Base-by-base conservation (phyloP, 768 basidiomycete species). In the Infundibulicybe gibba region DNA sequence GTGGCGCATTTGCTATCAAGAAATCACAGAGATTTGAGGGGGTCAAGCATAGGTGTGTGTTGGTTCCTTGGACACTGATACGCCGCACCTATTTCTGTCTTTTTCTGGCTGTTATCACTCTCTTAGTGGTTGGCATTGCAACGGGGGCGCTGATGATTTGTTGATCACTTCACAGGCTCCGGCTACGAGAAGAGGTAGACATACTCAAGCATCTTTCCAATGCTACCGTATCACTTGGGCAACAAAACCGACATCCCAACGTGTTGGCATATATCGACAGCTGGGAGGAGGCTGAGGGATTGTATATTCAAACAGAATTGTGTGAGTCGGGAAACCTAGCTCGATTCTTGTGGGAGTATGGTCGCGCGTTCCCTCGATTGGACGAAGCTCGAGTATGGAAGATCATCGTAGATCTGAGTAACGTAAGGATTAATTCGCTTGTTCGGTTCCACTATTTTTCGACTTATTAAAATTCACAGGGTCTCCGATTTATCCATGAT, bases 371-470 rank as follows among this genome's bases (percentile, higher is more conserved):
- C 69, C 90, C 90, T 49, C 75, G 78, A 51, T 76, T 98, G 47
- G 93, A 95, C 57, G 95, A 99, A 66, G 84, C 85, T 19, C 77
- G 91, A 53, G 87, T 95, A 41, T 99, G 97, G 97, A 98, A 98
- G 76, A 86, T 94, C 55, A 72, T 94, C 49, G 83, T 81, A 43
- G 95, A 98, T 66, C 74, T 98, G 50, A 86, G 86, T 62, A 85
- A 87, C 61, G 91, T 94, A 74, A 73, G 87, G 76, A 47, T 60
- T 60, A 25, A 25, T 56, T 47, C 55, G 52, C 55, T 50, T 59
- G 54, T 61, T 57, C 60, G 58, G 61, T 49, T 56, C 49, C 51
- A 48, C 37, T 50, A 25, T 8, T 25, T 25, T 53, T 21, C 34
- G 48, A 54, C 53, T 53, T 54, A 50, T 54, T 61, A 55, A 58